Conservation (phyloP, 192 early-diverging fungal species). For the Tieghemiomyces parasiticus region DNA sequence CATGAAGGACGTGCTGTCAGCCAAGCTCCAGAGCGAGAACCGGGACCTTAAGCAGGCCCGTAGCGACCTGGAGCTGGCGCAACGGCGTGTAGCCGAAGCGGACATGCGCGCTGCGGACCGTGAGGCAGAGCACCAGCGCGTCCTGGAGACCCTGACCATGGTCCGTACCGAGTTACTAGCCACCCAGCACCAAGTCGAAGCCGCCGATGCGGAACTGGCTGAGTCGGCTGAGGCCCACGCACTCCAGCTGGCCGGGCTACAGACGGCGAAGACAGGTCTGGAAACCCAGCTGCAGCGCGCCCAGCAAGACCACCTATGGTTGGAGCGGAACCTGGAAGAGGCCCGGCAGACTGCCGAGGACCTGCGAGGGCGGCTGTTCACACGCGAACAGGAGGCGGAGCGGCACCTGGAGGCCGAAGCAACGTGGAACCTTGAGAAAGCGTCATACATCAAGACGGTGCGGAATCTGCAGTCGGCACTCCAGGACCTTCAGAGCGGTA, state of each 20-base stretch:
- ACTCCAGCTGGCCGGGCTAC: conserved; percentile 14
- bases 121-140: background rate
- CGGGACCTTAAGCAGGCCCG: conserved; percentile 30
- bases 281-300: background rate
- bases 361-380: conserved; percentile 25
- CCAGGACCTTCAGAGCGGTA: conserved; percentile 73
- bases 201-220: conserved; percentile 14
- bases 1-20: conserved; percentile 65
- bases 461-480: conserved; percentile 79
- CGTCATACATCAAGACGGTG: conserved; percentile 39
- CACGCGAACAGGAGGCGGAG: conserved; percentile 37
- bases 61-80: conserved; percentile 3
- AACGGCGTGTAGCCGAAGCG: background rate
- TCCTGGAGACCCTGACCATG: conserved; percentile 14
- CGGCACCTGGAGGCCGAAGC: conserved; percentile 37
- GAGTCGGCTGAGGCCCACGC: conserved; percentile 13
- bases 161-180: conserved; percentile 7
- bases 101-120: background rate
- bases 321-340: conserved; percentile 18
- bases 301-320: conserved; percentile 14
- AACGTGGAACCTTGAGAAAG: conserved; percentile 37
- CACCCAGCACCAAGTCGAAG: conserved; percentile 3
- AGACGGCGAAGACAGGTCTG: background rate
- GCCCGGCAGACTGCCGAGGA: conserved; percentile 15
- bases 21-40: conserved; percentile 74